Conservation (phyloP, 371 early-diverging fungal species). For the Nematocida sp. region DNA sequence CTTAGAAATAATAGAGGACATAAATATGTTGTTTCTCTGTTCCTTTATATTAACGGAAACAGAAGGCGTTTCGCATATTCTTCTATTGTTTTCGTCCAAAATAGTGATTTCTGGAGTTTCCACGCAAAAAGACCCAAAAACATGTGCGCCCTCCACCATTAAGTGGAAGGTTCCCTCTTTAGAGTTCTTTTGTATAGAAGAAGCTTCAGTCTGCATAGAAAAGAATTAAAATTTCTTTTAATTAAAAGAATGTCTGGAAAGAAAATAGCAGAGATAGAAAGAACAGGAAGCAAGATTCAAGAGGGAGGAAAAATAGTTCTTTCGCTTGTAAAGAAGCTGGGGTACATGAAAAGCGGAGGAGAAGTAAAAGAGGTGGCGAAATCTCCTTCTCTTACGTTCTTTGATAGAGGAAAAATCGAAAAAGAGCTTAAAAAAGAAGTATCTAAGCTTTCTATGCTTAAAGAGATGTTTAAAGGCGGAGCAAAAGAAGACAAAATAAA, state of each 20-base stretch:
- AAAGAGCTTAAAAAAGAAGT: slow-evolving; percentile 49
- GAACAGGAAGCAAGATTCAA: slow-evolving; percentile 42
- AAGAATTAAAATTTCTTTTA: too few species aligned
- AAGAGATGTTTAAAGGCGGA: slow-evolving; percentile 26
- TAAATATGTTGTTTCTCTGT: not conserved
- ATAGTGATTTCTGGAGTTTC: too few species aligned
- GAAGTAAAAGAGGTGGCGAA: slow-evolving; percentile 36
- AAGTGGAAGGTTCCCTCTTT: too few species aligned
- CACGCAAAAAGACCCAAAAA: too few species aligned
- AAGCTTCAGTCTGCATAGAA: too few species aligned
- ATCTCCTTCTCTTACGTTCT: slow-evolving; percentile 1
- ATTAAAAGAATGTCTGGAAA: slow-evolving; percentile 38
- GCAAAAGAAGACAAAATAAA: slow-evolving; percentile 47
- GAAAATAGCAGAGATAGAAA: slow-evolving; percentile 50
- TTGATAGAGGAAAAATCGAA: slow-evolving; percentile 30
- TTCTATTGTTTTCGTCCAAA: too few species aligned
- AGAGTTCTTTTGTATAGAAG: too few species aligned
- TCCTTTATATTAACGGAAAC: slow-evolving; percentile 17
- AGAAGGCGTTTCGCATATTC: too few species aligned
- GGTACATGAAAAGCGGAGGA: slow-evolving; percentile 41
- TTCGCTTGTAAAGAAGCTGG: slow-evolving; percentile 45
- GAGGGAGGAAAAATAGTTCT: slow-evolving; percentile 35
- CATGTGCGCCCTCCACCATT: too few species aligned
- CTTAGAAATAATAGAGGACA: not conserved
- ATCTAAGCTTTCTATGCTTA: slow-evolving; percentile 18